phyloP scores from a whole-genome alignment of 2,329 filamentous ascomycete species.

The Dothideomycetidae sp. region DNA sequence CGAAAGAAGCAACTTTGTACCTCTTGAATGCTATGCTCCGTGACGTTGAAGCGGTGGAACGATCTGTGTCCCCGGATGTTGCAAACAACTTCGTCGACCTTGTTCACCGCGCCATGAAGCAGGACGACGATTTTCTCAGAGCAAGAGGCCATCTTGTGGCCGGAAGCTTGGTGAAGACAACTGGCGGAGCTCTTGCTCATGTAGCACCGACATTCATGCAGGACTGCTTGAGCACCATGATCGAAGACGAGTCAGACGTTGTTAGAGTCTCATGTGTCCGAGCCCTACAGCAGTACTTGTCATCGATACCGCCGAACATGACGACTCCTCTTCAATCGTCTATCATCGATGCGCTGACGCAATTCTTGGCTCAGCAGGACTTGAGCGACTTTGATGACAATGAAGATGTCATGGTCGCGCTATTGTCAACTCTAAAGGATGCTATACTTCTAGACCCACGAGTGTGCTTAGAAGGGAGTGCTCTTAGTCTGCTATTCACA shows the following conservation, averaged over 20 bases:
- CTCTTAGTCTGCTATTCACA: slow-evolving; percentile 72
- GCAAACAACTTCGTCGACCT: slow-evolving; percentile 65
- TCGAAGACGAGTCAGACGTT: slow-evolving; percentile 64
- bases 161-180: slow-evolving; percentile 60
- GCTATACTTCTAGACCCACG: slow-evolving; percentile 67
- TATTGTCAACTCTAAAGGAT: slow-evolving; percentile 74
- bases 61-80: slow-evolving; percentile 53
- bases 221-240: slow-evolving; percentile 60
- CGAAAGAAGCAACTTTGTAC: slow-evolving; percentile 69
- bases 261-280: slow-evolving; percentile 88
- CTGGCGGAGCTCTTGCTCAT: slow-evolving; percentile 38
- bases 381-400: slow-evolving; percentile 71
- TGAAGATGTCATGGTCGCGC: slow-evolving; percentile 79
- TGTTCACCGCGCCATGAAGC: slow-evolving; percentile 61
- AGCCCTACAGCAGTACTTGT: slow-evolving; percentile 57
- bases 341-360: slow-evolving; percentile 46
- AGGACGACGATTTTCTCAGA: slow-evolving; percentile 60
- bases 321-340: slow-evolving; percentile 45
- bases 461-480: slow-evolving; percentile 58
- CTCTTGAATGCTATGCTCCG: slow-evolving; percentile 71
- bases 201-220: slow-evolving; percentile 53
- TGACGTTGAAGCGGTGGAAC: slow-evolving; percentile 67
- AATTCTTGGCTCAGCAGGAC: slow-evolving; percentile 69
- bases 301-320: slow-evolving; percentile 35
- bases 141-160: slow-evolving; percentile 80